Evolutionary conservation across 345 rosid genomes (phyloP), one percentile per base, ranked within the genome.

Genomic region (Chamaenerion angustifolium): DNA sequence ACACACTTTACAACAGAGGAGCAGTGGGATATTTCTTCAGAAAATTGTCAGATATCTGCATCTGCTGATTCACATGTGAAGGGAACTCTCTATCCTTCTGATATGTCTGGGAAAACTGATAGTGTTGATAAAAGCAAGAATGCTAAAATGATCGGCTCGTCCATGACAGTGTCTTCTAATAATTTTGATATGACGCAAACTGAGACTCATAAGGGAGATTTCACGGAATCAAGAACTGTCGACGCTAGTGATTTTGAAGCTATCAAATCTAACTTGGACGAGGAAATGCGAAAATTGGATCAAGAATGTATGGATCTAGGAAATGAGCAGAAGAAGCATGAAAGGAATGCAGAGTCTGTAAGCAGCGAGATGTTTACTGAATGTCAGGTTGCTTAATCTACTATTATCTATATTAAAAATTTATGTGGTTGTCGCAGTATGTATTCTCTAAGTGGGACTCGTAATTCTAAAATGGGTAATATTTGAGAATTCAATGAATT

Each of bases 361-460:
- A 92, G 76, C 71, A 71, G 81, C 56, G 98, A 92, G 77, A 92
- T 92, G 95, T 87, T 87, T 64, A 70, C 85, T 27, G 96, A 87
- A 61, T 84, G 95, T 57, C 98, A 92, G 95, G 95, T 83, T 46
- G 27, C 40, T 37, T 40, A 8, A 18, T 49, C 8, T 10, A 11
- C 2, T n/a, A 12, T 49, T 37, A n/a, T 40, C 51, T 4, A 18
- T 50, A 9, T 50, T 16, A 12, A 27, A 42, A 48, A 11, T 50
- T 13, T 50, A 31, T 31, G 1, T 35, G 6, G 12, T 25, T 49
- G 41, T 49, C 4, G 52, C 17, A n/a, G 16, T 7, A 31, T 31
- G 37, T 8, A 31, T 31, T 31, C 37, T 31, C 37, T 46, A 10
- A 46, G 49, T 46, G 16, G 16, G 49, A 46, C 21, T 12, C 49